Conservation (phyloP, 1,284 basidiomycete species). For the Moesziomyces antarcticus region DNA sequence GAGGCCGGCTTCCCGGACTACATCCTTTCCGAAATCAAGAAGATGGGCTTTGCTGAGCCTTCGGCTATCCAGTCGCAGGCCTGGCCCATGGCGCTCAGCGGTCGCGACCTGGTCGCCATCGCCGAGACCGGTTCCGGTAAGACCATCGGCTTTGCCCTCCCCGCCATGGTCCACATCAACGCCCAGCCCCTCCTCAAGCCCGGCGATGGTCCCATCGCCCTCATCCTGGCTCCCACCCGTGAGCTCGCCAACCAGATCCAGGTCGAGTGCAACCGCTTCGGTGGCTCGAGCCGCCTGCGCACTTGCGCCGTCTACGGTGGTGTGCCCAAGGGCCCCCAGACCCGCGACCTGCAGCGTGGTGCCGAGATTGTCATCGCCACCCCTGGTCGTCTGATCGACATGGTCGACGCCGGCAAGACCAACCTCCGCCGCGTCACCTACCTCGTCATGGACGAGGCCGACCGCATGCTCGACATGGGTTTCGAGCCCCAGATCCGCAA, state of each 20-base stretch:
- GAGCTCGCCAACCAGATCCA: slow-evolving; percentile 99
- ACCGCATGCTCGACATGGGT: slow-evolving; percentile 98
- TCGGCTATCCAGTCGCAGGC: slow-evolving; percentile 98
- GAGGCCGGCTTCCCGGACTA: slow-evolving; percentile 97
- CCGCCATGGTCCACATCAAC: slow-evolving; percentile 99
- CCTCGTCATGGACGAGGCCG: slow-evolving; percentile 98
- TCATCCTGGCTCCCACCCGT: slow-evolving; percentile 96
- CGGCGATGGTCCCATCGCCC: slow-evolving; percentile 95
- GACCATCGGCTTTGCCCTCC: slow-evolving; percentile 96
- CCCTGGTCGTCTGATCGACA: slow-evolving; percentile 76
- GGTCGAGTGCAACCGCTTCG: slow-evolving; percentile 97
- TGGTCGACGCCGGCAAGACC: slow-evolving; percentile 94
- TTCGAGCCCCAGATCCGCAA: slow-evolving; percentile 99
- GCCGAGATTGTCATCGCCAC: slow-evolving; percentile 96
- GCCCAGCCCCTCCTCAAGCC: slow-evolving; percentile 94
- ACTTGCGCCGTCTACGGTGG: slow-evolving; percentile 99
- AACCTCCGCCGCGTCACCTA: slow-evolving; percentile 96
- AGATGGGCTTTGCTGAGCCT: slow-evolving; percentile 88
- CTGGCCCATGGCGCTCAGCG: slow-evolving; percentile 96
- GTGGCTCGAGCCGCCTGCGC: slow-evolving; percentile 94
- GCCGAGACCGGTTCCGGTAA: slow-evolving; percentile 73
- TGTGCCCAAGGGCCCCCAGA: slow-evolving; percentile 97
- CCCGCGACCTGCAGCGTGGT: slow-evolving; percentile 94
- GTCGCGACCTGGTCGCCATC: slow-evolving; percentile 94
- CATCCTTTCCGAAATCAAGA: slow-evolving; percentile 89